Conservation (phyloP, 495 filamentous ascomycete genomes). For the Aspergillus sclerotiicarbonarius region DNA sequence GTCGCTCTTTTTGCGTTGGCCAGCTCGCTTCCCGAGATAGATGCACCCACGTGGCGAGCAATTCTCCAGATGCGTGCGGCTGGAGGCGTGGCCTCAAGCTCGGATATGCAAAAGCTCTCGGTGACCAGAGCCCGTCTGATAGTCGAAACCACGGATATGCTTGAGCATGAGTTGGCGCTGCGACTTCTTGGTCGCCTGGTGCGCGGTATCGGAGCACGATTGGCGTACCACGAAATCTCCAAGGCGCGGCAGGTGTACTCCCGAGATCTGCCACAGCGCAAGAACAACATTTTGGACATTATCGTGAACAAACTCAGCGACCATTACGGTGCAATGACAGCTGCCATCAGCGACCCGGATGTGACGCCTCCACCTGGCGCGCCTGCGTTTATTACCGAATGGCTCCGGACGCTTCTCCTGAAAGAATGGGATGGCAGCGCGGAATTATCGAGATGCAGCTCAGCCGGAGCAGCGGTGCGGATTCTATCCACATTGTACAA, state of each 20-base stretch:
- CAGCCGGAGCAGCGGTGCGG: conserved; percentile 70
- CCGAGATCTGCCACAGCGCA: conserved; percentile 29
- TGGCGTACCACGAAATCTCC: conserved; percentile 52
- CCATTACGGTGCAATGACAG: conserved; percentile 25
- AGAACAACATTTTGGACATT: conserved; percentile 35
- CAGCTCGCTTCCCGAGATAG: conserved; percentile 47
- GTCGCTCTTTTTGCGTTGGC: conserved; percentile 57
- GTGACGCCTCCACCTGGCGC: conserved; percentile 34
- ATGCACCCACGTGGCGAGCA: conserved; percentile 46
- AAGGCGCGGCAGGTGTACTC: conserved; percentile 40
- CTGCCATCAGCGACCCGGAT: conserved; percentile 28
- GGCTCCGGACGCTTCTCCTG: conserved; percentile 72
- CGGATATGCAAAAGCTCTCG: conserved; percentile 39
- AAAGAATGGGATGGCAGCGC: conserved; percentile 76
- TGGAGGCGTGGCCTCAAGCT: conserved; percentile 50
- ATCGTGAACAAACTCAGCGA: conserved; percentile 42
- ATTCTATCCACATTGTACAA: conserved; percentile 73
- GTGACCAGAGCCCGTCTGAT: conserved; percentile 28
- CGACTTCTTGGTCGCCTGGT: conserved; percentile 55
- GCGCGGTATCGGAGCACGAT: conserved; percentile 50
- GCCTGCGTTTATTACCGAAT: conserved; percentile 66
- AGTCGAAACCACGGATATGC: conserved; percentile 46
- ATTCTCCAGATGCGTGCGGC: conserved; percentile 51
- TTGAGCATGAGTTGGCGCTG: conserved; percentile 61
- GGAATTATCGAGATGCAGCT: conserved; percentile 60